phyloP scores from a whole-genome alignment of 768 basidiomycete species.

The Sutorius australiensis region DNA sequence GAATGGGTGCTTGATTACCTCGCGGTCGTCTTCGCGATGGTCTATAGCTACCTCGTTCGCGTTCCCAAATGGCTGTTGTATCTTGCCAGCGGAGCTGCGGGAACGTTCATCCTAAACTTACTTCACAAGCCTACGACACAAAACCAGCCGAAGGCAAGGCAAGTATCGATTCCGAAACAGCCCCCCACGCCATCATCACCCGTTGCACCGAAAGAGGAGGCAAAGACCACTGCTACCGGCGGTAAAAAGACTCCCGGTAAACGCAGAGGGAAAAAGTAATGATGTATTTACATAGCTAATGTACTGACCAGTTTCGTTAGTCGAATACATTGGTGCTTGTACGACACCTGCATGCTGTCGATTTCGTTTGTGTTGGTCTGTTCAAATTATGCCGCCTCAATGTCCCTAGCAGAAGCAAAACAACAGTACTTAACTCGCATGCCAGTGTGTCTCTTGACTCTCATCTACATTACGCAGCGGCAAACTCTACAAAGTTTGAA shows the following conservation, averaged over 20 bases:
- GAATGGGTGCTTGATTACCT: conserved; percentile 65
- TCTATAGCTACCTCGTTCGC: conserved; percentile 49
- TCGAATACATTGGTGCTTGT: neutral
- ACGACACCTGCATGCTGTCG: neutral
- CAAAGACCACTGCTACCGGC: conserved; percentile 14
- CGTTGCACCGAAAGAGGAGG: conserved; percentile 2
- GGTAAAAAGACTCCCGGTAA: conserved; percentile 23
- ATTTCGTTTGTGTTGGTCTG: neutral
- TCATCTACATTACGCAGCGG: neutral
- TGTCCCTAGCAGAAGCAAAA: neutral
- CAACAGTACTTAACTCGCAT: neutral
- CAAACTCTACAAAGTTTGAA: neutral
- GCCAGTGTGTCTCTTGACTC: neutral
- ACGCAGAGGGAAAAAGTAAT: conserved; percentile 28
- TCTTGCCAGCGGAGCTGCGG: conserved; percentile 59
- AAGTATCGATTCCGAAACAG: conserved; percentile 2
- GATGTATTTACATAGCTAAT: neutral
- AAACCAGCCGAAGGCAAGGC: conserved; percentile 2
- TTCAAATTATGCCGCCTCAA: too few species aligned
- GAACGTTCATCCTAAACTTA: conserved; percentile 62
- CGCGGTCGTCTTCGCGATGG: conserved; percentile 44
- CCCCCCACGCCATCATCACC: conserved; percentile 1
- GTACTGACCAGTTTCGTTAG: neutral
- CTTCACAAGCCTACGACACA: conserved; percentile 43
- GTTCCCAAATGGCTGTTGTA: conserved; percentile 75